Evolutionary conservation across 2,329 filamentous ascomycete species (phyloP), one percentile per base, ranked within the genome.

Genomic region (Intubia oerlemansii): DNA sequence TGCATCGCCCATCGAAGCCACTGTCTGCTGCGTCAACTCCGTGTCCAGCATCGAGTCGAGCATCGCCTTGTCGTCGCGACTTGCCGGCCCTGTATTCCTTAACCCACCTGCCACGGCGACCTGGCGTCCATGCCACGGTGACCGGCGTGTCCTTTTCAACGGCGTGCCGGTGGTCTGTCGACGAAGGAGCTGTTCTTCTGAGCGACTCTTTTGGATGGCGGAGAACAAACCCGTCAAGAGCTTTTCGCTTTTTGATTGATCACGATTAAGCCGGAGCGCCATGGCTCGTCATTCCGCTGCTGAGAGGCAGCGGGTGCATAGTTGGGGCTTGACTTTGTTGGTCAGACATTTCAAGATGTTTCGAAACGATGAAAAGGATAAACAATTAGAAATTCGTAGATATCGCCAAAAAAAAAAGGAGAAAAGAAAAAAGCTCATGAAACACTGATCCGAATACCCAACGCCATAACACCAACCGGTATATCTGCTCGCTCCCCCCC

Each of bases 251-350:
- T 19, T 25, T 17, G 21, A 31, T 21, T 44, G 76, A 80, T 80
- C 78, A 74, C 80, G 75, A 91, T 88, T 92, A 92, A 93, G 84
- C 84, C 82, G 84, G 84, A 91, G 82, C 79, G 68, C 67, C 72
- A 38, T 34, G 74, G 72, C 70, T 84, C 12, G 73, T 66, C 79
- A 72, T 69, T 64, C 69, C 62, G 59, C 58, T 55, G 54, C 66
- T 58, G 78, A 91, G 56, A 90, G 77, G 67, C 59, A 50, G 50
- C 54, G 59, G 70, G 69, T 76, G 79, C 73, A 70, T 92, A 77
- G 80, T 74, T 68, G 72, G 64, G 59, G 80, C 67, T 91, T 92
- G 84, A 91, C 80, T 92, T 80, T 78, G 78, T 68, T 72, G 77
- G 66, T 74, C 77, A 59, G 54, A 88, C 78, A 85, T 65, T 34